Evolutionary conservation across 257 asterid species (phyloP).

Genomic region (Capsicum chinense): DNA sequence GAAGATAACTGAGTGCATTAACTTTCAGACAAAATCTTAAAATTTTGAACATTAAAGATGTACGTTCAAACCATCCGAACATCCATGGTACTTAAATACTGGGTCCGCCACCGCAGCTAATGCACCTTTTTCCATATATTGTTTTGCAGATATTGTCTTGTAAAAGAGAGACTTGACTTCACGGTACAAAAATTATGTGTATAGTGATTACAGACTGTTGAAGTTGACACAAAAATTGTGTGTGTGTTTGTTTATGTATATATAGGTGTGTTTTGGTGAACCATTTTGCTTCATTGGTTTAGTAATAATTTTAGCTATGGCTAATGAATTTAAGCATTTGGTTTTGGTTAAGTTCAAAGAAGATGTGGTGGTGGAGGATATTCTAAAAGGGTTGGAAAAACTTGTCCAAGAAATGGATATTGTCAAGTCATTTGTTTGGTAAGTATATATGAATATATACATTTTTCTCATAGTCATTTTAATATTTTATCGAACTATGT

Average conservation of each 20-base stretch:
- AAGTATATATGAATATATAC: constrained; percentile 27
- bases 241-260: constrained; percentile 35
- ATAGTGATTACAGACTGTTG: constrained; percentile 46
- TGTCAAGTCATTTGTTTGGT: constrained; percentile 94
- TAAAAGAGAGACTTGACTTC: constrained; percentile 51
- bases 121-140: constrained; percentile 43
- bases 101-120: background rate
- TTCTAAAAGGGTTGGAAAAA: constrained; percentile 73
- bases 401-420: constrained; percentile 69
- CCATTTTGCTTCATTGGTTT: constrained; percentile 33
- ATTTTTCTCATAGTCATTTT: background rate
- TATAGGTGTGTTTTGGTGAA: constrained; percentile 35
- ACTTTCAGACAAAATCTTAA: too few species aligned
- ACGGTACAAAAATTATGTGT: constrained; percentile 44
- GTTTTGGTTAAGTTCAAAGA: constrained; percentile 90
- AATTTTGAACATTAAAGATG: too few species aligned
- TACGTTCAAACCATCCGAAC: too few species aligned
- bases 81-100: too few species aligned
- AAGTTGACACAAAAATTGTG: constrained; percentile 33
- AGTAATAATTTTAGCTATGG: constrained; percentile 40
- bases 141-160: constrained; percentile 57
- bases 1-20: too few species aligned
- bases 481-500: background rate
- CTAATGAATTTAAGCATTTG: constrained; percentile 76
- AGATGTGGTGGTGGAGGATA: constrained; percentile 61